A percentile compares a stretch with the other conserved stretches of the same genome.
Conservation (phyloP, 495 filamentous ascomycete genomes). For the Lepidopterella palustris region DNA sequence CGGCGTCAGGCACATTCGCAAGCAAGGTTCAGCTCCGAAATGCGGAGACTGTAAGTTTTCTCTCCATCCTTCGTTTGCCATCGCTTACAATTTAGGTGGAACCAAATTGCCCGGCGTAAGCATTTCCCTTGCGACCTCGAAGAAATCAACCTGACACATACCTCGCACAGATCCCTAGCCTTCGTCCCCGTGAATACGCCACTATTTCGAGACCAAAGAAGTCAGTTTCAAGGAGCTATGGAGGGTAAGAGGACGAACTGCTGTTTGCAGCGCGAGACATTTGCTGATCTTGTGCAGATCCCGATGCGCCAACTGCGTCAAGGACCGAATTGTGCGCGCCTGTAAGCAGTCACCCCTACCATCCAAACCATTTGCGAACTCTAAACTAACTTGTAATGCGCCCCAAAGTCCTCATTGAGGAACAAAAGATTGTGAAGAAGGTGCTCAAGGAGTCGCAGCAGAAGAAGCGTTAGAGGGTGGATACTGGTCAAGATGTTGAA, state of each 20-base stretch:
- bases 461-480: slow-evolving; percentile 58
- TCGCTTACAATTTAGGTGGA: too few species aligned
- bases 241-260: background rate
- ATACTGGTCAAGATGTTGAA: slow-evolving; percentile 2
- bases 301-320: slow-evolving; percentile 96
- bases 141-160: background rate
- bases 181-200: slow-evolving; percentile 94
- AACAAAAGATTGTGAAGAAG: slow-evolving; percentile 99
- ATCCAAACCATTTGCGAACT: too few species aligned
- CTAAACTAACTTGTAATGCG: background rate
- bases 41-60: slow-evolving; percentile 99
- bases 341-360: too few species aligned
- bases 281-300: slow-evolving; percentile 57
- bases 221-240: slow-evolving; percentile 96
- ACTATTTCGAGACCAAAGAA: slow-evolving; percentile 96
- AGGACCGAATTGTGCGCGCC: slow-evolving; percentile 91
- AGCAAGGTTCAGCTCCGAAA: slow-evolving; percentile 91
- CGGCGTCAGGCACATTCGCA: slow-evolving; percentile 91
- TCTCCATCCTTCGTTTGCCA: too few species aligned
- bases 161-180: slow-evolving; percentile 79
- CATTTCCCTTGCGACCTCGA: too few species aligned
- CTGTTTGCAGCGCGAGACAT: too few species aligned
- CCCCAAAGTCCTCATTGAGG: slow-evolving; percentile 67
- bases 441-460: slow-evolving; percentile 90
- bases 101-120: slow-evolving; percentile 91